Percentiles rank a stretch among this genome's conserved stretches.
These are phyloP conservation scores for Aspergillus novoparasiticus DNA, from an alignment of 2,329 filamentous ascomycete genomes.

Conservation along the genomic window DNA sequence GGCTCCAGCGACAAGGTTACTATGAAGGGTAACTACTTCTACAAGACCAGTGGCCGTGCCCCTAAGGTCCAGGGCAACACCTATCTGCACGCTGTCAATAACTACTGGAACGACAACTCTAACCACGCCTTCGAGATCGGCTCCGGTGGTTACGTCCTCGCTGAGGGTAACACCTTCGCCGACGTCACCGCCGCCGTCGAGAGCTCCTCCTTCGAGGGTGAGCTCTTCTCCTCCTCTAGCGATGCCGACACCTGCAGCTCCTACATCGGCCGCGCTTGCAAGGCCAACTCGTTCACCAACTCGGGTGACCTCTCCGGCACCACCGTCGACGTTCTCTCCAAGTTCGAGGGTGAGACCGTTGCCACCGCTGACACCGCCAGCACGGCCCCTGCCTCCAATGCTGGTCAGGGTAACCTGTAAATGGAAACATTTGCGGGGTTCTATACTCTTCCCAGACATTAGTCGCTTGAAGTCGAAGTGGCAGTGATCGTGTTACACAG, in stretches of 20 bases:
- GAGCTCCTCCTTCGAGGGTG: constrained; percentile 38
- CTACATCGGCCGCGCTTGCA: constrained; percentile 54
- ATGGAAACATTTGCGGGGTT: not conserved
- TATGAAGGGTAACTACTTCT: constrained; percentile 63
- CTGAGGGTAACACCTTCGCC: constrained; percentile 62
- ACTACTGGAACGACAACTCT: constrained; percentile 60
- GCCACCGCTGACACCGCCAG: constrained; percentile 46
- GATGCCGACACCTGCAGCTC: constrained; percentile 44
- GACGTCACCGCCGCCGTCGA: constrained; percentile 51
- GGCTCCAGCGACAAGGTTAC: constrained; percentile 60
- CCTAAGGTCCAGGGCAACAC: constrained; percentile 61
- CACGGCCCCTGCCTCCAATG: constrained; percentile 38
- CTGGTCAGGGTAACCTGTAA: constrained; percentile 52
- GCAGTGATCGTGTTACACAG: not conserved
- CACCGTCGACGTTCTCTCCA: constrained; percentile 52
- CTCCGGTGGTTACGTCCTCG: constrained; percentile 50
- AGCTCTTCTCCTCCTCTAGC: constrained; percentile 42
- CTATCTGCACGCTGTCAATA: constrained; percentile 61
- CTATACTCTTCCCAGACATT: not conserved
- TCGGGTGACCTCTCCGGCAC: constrained; percentile 37
- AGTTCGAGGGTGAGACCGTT: constrained; percentile 57
- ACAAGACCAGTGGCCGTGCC: constrained; percentile 59
- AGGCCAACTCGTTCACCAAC: constrained; percentile 52
- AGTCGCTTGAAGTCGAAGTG: not conserved
- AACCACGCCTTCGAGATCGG: constrained; percentile 60